Evolutionary conservation across 2,329 filamentous ascomycete species (phyloP).

Genomic region (Parastagonospora avenae): DNA sequence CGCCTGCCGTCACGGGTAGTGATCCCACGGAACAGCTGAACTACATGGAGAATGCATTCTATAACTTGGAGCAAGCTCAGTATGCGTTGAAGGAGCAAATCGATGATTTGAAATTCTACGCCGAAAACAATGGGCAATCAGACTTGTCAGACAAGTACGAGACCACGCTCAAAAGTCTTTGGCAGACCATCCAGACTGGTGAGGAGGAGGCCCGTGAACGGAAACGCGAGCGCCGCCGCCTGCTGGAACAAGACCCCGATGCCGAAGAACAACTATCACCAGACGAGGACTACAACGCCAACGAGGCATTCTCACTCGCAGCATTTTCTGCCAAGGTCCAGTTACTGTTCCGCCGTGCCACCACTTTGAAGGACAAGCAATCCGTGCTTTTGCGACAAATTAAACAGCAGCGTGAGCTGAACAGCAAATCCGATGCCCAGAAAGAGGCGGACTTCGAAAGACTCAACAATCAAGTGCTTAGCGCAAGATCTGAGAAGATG

Average conservation of each 20-base stretch:
- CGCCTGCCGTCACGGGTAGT: slow-evolving; percentile 62
- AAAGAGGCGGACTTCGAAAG: slow-evolving; percentile 47
- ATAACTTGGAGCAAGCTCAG: slow-evolving; percentile 46
- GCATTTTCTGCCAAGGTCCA: slow-evolving; percentile 81
- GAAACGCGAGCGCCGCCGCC: slow-evolving; percentile 40
- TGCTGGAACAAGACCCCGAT: slow-evolving; percentile 58
- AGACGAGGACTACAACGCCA: slow-evolving; percentile 63
- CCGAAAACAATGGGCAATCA: slow-evolving; percentile 20
- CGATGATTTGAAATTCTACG: slow-evolving; percentile 29
- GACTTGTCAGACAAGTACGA: slow-evolving; percentile 53
- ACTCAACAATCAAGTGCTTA: slow-evolving; percentile 50
- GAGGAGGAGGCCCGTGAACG: slow-evolving; percentile 49
- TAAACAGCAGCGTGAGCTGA: slow-evolving; percentile 91
- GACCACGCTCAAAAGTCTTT: slow-evolving; percentile 56
- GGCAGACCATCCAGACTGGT: slow-evolving; percentile 57
- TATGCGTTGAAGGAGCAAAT: slow-evolving; percentile 38
- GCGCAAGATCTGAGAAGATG: slow-evolving; percentile 41
- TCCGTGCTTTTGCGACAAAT: slow-evolving; percentile 88
- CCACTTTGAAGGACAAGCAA: slow-evolving; percentile 83
- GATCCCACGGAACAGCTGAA: slow-evolving; percentile 70
- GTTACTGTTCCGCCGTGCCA: slow-evolving; percentile 77
- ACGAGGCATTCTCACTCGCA: slow-evolving; percentile 71
- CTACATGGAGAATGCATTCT: slow-evolving; percentile 68
- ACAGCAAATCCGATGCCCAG: slow-evolving; percentile 76
- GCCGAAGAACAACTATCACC: slow-evolving; percentile 67